Evolutionary conservation across 176 grass and related monocot species (phyloP).

Genomic region (Paspalum notatum): DNA sequence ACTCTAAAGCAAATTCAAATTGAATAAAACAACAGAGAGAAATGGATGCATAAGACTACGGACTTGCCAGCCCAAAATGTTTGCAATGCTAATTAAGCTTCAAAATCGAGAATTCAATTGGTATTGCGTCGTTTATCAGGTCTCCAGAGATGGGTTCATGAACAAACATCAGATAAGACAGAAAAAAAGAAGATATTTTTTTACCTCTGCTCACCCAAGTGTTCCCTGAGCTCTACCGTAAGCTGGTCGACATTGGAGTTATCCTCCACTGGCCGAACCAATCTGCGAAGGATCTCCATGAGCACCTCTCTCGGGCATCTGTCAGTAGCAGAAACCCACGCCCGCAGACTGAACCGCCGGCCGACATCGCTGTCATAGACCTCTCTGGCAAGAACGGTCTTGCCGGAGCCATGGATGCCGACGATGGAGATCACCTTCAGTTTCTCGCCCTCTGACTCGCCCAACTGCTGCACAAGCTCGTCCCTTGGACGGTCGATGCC

Average conservation of each 20-base stretch:
- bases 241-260: background rate
- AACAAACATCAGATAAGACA: background rate
- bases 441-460: background rate
- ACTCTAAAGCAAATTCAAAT: background rate
- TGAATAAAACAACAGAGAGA: background rate
- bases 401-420: conserved; percentile 15
- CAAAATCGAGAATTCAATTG: background rate
- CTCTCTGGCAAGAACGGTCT: conserved; percentile 5
- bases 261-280: background rate
- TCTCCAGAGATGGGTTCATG: background rate
- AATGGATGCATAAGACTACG: background rate
- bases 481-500: background rate
- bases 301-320: conserved; percentile 1
- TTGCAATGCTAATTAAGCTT: background rate
- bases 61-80: background rate
- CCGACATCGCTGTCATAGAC: background rate
- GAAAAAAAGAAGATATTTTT: background rate
- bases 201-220: background rate
- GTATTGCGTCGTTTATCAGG: background rate
- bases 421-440: conserved; percentile 22
- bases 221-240: background rate
- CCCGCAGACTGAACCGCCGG: conserved; percentile 6
- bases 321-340: conserved; percentile 7
- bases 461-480: conserved; percentile 11
- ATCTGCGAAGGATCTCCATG: background rate